Conservation (phyloP, 495 filamentous ascomycete genomes). For the Penicillium daleae region DNA sequence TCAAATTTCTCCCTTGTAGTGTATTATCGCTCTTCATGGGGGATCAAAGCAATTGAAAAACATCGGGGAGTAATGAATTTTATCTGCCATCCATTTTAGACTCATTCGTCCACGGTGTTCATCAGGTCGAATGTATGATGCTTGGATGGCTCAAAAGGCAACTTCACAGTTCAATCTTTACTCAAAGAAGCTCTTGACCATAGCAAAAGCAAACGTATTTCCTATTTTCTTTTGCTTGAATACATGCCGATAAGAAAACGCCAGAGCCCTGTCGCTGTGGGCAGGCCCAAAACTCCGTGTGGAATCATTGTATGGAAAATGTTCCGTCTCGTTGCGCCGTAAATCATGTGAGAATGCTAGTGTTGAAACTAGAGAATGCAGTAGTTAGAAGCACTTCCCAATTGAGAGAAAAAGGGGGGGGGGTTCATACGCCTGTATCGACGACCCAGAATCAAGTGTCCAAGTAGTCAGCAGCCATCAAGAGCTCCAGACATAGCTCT, state of each 20-base stretch:
- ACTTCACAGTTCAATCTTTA: not conserved
- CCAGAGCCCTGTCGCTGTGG: not conserved
- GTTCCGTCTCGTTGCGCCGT: conserved; percentile 24
- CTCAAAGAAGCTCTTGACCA: too few relatives aligned
- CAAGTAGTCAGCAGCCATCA: conserved; percentile 82
- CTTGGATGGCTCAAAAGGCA: conserved; percentile 46
- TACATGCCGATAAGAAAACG: not conserved
- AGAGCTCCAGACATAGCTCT: conserved; percentile 75
- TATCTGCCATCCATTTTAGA: conserved; percentile 82
- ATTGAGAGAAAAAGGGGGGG: not conserved
- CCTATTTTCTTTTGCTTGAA: not conserved
- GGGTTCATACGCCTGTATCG: not conserved
- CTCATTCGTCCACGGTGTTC: conserved; percentile 62
- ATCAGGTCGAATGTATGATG: conserved; percentile 57
- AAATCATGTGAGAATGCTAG: conserved; percentile 13
- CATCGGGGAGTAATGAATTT: conserved; percentile 6
- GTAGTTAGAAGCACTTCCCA: not conserved
- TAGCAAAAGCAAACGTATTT: not conserved
- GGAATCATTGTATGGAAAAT: conserved; percentile 1
- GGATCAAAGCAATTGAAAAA: not conserved
- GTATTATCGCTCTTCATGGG: not conserved
- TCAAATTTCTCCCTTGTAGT: not conserved
- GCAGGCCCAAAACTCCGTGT: conserved; percentile 20
- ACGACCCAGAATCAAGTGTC: conserved; percentile 40
- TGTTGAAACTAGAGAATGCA: not conserved